phyloP scores from a whole-genome alignment of 2,329 filamentous ascomycete genomes.

The Paracamarosporium sp. region DNA sequence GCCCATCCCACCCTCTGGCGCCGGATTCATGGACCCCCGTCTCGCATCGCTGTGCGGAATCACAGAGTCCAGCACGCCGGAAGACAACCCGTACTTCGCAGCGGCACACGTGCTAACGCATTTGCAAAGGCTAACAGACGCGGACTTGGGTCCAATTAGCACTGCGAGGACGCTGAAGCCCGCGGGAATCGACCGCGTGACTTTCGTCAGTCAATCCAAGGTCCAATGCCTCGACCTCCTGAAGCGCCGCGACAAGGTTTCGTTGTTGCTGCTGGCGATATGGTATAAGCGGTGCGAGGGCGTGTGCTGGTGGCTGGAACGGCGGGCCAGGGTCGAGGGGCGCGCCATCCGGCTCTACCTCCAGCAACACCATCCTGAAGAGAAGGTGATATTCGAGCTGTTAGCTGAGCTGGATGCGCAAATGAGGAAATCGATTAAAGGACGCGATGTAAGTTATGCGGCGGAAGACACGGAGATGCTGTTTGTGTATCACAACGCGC shows the following conservation, averaged over 20 bases:
- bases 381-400: neutral
- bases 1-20: neutral
- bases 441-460: neutral
- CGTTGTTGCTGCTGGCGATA: slow-evolving; percentile 59
- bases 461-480: neutral
- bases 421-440: neutral
- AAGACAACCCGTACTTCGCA: slow-evolving; percentile 19
- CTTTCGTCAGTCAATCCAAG: neutral
- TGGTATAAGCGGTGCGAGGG: slow-evolving; percentile 56
- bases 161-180: slow-evolving; percentile 21
- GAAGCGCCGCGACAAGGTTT: slow-evolving; percentile 55
- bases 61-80: slow-evolving; percentile 18
- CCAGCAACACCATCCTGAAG: neutral
- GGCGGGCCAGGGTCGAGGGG: neutral
- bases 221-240: slow-evolving; percentile 46
- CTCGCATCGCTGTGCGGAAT: slow-evolving; percentile 35
- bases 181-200: neutral
- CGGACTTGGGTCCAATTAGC: neutral
- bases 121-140: slow-evolving; percentile 35
- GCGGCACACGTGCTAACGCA: slow-evolving; percentile 41
- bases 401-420: neutral
- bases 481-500: too few species aligned
- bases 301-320: slow-evolving; percentile 5
- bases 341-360: slow-evolving; percentile 1
- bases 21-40: slow-evolving; percentile 35